Conservation (phyloP, 2,329 filamentous ascomycete genomes). For the Trichophyton schoenleinii region DNA sequence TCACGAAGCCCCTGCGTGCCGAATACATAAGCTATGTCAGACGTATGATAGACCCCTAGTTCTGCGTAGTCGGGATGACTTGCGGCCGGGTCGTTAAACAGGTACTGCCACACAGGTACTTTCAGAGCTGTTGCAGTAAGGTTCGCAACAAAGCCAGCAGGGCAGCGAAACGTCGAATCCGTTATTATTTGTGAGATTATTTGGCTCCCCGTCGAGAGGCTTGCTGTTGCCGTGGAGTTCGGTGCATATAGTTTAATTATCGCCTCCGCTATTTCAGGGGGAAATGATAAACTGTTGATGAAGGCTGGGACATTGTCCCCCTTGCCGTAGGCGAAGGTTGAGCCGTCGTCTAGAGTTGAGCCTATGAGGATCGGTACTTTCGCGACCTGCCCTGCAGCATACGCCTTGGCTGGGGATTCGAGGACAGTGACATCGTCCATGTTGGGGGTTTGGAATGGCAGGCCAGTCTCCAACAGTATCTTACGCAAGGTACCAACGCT, state of each 20-base stretch:
- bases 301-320: neutral
- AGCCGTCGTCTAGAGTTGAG: neutral
- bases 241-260: neutral
- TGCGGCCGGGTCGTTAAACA: constrained; percentile 26
- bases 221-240: neutral
- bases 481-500: neutral
- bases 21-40: constrained; percentile 26
- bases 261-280: neutral
- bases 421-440: constrained; percentile 24
- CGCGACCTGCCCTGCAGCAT: constrained; percentile 21
- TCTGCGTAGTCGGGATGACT: constrained; percentile 21
- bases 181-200: constrained; percentile 16
- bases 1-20: constrained; percentile 18
- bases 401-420: constrained; percentile 16
- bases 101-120: constrained; percentile 23
- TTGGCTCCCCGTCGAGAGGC: neutral
- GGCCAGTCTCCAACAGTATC: constrained; percentile 18
- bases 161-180: constrained; percentile 18
- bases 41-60: constrained; percentile 24
- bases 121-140: neutral
- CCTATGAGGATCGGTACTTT: constrained; percentile 25
- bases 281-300: neutral
- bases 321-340: neutral
- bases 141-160: constrained; percentile 12
- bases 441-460: constrained; percentile 20